Evolutionary conservation across 768 basidiomycete species (phyloP).

Genomic region (Cystobasidium ongulense): DNA sequence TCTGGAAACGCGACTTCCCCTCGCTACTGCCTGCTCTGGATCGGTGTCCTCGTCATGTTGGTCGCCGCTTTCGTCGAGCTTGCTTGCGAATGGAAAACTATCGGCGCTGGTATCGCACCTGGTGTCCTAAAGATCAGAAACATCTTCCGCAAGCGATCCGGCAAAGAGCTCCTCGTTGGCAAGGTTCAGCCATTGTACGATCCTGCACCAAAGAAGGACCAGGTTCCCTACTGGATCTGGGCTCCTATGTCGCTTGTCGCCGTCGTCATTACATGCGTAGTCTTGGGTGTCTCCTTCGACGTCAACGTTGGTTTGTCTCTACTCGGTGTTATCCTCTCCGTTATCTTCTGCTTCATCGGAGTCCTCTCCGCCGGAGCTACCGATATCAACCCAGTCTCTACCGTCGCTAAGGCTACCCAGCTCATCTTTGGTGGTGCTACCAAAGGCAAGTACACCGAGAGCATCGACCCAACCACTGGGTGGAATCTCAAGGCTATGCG

Average conservation of each 20-base stretch:
- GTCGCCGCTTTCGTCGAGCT: constrained; percentile 57
- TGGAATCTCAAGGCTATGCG: constrained; percentile 15
- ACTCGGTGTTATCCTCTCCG: constrained; percentile 56
- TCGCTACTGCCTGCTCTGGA: constrained; percentile 50
- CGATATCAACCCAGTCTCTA: constrained; percentile 55
- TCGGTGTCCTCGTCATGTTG: constrained; percentile 58
- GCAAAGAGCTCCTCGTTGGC: constrained; percentile 17
- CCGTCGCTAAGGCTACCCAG: constrained; percentile 51
- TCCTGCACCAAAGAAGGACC: constrained; percentile 53
- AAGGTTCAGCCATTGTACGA: constrained; percentile 37
- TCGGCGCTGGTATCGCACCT: constrained; percentile 18
- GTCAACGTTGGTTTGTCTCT: constrained; percentile 46
- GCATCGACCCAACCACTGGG: constrained; percentile 16
- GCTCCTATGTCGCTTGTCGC: constrained; percentile 51
- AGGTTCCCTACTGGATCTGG: constrained; percentile 57
- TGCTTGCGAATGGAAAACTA: constrained; percentile 25
- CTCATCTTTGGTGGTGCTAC: constrained; percentile 59
- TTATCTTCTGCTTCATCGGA: constrained; percentile 62
- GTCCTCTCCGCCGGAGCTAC: constrained; percentile 58
- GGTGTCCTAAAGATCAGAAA: neutral
- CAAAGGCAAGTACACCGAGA: constrained; percentile 47
- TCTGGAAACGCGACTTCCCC: constrained; percentile 10
- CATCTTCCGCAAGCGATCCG: constrained; percentile 3
- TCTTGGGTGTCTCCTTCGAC: constrained; percentile 49
- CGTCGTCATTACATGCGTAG: constrained; percentile 52